Percentiles rank a stretch among this genome's conserved stretches.
These are phyloP conservation scores for Fusarium xyrophilum DNA, from an alignment of 2,329 filamentous ascomycete genomes.

Conservation along the genomic window DNA sequence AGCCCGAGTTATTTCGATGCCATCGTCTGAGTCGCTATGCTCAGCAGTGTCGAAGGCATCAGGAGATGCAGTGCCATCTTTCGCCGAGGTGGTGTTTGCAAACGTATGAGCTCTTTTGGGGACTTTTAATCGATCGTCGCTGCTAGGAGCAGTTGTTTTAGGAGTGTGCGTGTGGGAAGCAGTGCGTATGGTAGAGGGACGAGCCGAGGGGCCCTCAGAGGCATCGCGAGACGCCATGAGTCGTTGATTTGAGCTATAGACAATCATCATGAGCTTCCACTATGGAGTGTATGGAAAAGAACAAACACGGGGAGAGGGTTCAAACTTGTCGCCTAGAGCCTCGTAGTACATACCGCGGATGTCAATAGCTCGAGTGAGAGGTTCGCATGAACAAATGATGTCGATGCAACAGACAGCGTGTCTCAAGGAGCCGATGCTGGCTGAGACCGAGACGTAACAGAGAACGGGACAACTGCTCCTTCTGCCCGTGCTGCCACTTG, in stretches of 20 bases:
- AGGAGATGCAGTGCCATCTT: conserved; percentile 43
- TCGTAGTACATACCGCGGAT: conserved; percentile 28
- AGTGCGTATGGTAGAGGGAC: conserved; percentile 42
- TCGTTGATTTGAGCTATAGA: conserved; percentile 38
- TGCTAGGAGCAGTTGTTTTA: conserved; percentile 37
- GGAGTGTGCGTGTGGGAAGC: conserved; percentile 42
- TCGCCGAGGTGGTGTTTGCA: conserved; percentile 48
- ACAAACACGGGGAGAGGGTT: background rate
- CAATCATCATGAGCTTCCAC: conserved; percentile 41
- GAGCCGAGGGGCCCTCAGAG: conserved; percentile 41
- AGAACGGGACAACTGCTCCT: conserved; percentile 3
- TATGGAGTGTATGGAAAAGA: background rate
- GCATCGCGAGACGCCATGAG: conserved; percentile 47
- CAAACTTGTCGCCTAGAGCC: conserved; percentile 6
- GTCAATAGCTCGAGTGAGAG: conserved; percentile 20
- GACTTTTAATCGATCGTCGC: conserved; percentile 44
- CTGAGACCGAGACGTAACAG: conserved; percentile 14
- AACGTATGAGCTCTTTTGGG: conserved; percentile 58
- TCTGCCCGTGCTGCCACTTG: background rate
- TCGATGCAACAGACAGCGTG: conserved; percentile 39
- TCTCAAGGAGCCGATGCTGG: conserved; percentile 32
- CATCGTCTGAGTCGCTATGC: conserved; percentile 53
- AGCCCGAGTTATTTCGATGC: conserved; percentile 55
- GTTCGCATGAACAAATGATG: conserved; percentile 24
- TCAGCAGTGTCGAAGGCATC: conserved; percentile 60